phyloP scores from a whole-genome alignment of 2,329 filamentous ascomycete genomes.

The Arthrinium puccinioides region DNA sequence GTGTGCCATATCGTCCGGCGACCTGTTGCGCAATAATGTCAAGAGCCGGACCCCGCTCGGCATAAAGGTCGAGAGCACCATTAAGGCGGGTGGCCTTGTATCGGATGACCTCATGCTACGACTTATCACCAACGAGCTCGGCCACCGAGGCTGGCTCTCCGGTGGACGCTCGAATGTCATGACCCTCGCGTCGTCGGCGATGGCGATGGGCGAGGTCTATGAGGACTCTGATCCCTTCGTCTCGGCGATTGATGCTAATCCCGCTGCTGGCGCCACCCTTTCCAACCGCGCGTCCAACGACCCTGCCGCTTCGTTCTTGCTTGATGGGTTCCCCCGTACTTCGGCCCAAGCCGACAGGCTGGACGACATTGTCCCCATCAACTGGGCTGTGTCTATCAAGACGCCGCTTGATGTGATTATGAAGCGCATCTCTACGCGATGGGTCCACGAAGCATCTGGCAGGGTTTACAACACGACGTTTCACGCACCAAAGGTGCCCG shows the following conservation, averaged over 20 bases:
- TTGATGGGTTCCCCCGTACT: conserved; percentile 93
- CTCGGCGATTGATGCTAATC: conserved; percentile 29
- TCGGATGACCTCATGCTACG: conserved; percentile 86
- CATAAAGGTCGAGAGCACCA: conserved; percentile 81
- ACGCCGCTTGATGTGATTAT: conserved; percentile 85
- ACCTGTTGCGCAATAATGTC: conserved; percentile 88
- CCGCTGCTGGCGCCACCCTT: conserved; percentile 28
- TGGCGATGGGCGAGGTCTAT: conserved; percentile 23
- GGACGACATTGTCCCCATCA: conserved; percentile 82
- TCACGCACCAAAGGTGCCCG: conserved; percentile 73
- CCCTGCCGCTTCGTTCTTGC: conserved; percentile 80
- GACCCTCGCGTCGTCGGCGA: conserved; percentile 38
- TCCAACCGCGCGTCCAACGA: conserved; percentile 49
- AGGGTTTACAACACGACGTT: conserved; percentile 94
- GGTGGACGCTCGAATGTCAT: conserved; percentile 39
- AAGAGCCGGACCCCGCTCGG: conserved; percentile 80
- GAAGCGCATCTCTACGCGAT: conserved; percentile 81
- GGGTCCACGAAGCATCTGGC: conserved; percentile 88
- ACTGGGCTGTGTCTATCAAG: conserved; percentile 79
- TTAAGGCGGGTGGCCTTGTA: conserved; percentile 84
- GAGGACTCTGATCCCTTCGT: conserved; percentile 30
- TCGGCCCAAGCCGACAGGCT: conserved; percentile 71
- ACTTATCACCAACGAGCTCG: conserved; percentile 85
- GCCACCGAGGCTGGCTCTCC: conserved; percentile 75
- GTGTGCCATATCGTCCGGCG: conserved; percentile 86